phyloP scores from a whole-genome alignment of 108 stramenopile genomes.

The Epipyxis sp. region DNA sequence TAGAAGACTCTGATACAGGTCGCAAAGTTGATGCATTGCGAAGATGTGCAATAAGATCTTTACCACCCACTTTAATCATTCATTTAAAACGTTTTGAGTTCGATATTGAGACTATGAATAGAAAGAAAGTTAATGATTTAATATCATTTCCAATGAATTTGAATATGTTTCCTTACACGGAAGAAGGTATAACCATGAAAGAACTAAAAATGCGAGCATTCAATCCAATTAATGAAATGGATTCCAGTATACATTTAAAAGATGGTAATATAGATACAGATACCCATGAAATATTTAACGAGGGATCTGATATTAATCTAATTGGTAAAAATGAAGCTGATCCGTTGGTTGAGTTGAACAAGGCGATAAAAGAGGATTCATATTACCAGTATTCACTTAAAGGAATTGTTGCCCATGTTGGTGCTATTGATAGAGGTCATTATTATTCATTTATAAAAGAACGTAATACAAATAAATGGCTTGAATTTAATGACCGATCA shows the following conservation, averaged over 20 bases:
- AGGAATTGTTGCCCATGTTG: slow-evolving; percentile 27
- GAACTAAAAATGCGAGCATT: background rate
- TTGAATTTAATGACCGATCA: slow-evolving; percentile 26
- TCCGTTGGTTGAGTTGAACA: background rate
- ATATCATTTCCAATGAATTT: slow-evolving; percentile 15
- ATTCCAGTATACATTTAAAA: too few relatives aligned
- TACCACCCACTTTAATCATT: slow-evolving; percentile 34
- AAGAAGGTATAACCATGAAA: slow-evolving; percentile 8
- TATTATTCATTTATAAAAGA: slow-evolving; percentile 31
- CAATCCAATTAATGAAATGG: background rate
- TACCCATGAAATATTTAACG: too few relatives aligned
- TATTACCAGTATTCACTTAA: slow-evolving; percentile 15
- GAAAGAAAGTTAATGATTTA: slow-evolving; percentile 27
- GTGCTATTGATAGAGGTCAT: slow-evolving; percentile 30
- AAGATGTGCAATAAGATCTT: slow-evolving; percentile 10
- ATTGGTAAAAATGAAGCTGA: background rate
- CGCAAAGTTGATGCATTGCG: slow-evolving; percentile 35
- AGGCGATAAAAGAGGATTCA: background rate
- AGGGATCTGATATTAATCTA: background rate
- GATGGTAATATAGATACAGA: too few relatives aligned
- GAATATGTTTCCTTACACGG: slow-evolving; percentile 34
- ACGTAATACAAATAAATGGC: slow-evolving; percentile 1
- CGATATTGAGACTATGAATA: slow-evolving; percentile 35
- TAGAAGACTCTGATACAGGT: slow-evolving; percentile 11
- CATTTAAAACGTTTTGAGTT: slow-evolving; percentile 43